Base-by-base conservation (phyloP, 768 basidiomycete genomes). In the Tricholoma bakamatsutake region DNA sequence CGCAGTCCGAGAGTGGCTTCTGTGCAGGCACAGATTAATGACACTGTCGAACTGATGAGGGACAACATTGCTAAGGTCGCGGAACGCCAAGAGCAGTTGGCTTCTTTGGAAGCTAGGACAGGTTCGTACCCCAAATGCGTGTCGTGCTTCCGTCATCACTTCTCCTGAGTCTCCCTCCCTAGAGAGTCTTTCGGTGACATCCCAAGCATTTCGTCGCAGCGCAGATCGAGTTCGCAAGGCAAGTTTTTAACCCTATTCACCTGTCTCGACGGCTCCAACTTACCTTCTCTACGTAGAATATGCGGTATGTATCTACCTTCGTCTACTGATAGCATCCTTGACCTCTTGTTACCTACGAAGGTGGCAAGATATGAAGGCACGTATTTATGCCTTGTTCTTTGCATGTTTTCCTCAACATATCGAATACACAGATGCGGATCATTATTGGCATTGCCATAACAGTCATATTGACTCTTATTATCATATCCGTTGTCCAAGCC, bases 301-400 rank as follows among this genome's bases (percentile, higher is more conserved):
- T 92, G 89, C 92, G 90, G 90, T 90, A 81, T 72, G 87, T 73
- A 53, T 48, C 24, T n/a, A 53, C 11, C 28, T 54, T 18, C 21
- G 30, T 50, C 43, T 53, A 35, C 47, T 48, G 18, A 28, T 48
- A 7, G 35, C 31, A 24, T 31, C 48, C n/a, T 34, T 37, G 37
- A 45, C 47, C 55, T 46, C 62, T 60, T 21, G 10, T 24, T 12
- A 12, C 17, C n/a, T 10, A 21, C 2, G 10, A 30, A 92, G 90
- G 90, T 94, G 93, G 93, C 94, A 96, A 72, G 93, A 96, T 69
- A 91, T 93, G 90, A 93, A 93, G 85, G 90, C 87, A 17, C n/a
- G 33, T 9, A 30, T 10, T 51, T 18, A 9, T 63, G n/a, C 18
- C 52, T 60, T 18, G 12, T 56, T n/a, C 18, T 17, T 10, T 31